A percentile compares a stretch with the other conserved stretches of the same genome.
Conservation (phyloP, 2,329 filamentous ascomycete genomes). For the Fusarium sublunatum region DNA sequence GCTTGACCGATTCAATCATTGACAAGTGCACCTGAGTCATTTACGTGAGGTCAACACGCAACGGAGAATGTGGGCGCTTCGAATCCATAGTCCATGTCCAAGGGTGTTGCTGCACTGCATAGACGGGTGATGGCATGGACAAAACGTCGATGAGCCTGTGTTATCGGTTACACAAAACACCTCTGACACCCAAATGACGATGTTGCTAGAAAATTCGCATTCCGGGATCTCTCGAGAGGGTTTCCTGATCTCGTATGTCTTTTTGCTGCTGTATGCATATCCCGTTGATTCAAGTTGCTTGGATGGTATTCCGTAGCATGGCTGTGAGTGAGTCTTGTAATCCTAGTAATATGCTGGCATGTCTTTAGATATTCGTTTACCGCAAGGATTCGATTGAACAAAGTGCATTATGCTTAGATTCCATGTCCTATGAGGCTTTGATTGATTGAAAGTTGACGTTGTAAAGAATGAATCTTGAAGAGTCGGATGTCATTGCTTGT, state of each 20-base stretch:
- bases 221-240: not conserved
- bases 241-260: not conserved
- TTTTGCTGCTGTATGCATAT: not conserved
- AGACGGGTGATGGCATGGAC: constrained; percentile 39
- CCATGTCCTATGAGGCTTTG: not conserved
- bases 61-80: constrained; percentile 1
- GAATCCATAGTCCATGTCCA: constrained; percentile 2
- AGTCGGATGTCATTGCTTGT: not conserved
- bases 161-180: constrained; percentile 18
- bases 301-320: not conserved
- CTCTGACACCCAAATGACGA: constrained; percentile 13
- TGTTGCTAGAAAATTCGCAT: not conserved
- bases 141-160: constrained; percentile 34
- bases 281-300: not conserved
- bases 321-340: not conserved
- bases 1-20: constrained; percentile 6
- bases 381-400: not conserved
- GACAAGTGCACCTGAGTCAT: constrained; percentile 7
- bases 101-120: constrained; percentile 21
- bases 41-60: constrained; percentile 10
- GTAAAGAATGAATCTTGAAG: not conserved
- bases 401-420: not conserved
- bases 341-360: not conserved
- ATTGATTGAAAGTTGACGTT: not conserved
- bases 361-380: not conserved